Evolutionary conservation across 2,329 filamentous ascomycete genomes (phyloP).

Genomic region (Nannizziopsis arthrosporioides): DNA sequence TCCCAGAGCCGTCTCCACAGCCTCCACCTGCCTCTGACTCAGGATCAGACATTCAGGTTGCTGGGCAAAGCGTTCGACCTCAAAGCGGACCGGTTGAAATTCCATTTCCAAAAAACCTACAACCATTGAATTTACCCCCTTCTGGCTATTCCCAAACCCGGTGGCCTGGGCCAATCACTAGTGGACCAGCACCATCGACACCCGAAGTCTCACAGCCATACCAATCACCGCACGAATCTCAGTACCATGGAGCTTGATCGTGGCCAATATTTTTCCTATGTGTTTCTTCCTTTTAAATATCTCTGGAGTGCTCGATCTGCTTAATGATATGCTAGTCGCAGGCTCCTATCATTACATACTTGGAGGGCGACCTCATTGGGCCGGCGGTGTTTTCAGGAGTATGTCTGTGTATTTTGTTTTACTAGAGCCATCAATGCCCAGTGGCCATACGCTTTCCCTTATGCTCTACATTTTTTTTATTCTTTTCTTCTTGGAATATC

Average conservation of each 20-base stretch:
- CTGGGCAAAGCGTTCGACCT: constrained; percentile 11
- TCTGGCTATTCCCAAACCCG: background rate
- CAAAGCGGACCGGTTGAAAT: constrained; percentile 9
- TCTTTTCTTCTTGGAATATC: no score
- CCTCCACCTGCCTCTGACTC: constrained; percentile 5
- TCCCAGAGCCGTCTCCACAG: background rate
- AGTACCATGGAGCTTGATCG: background rate
- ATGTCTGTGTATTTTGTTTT: background rate
- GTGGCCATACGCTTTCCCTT: background rate
- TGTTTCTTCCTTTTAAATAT: background rate
- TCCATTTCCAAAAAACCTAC: constrained; percentile 2
- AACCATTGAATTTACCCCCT: constrained; percentile 3
- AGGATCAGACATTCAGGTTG: constrained; percentile 7
- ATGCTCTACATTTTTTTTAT: background rate
- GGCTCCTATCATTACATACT: background rate
- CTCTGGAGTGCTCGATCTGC: background rate
- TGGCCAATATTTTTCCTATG: background rate
- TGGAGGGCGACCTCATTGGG: constrained; percentile 10
- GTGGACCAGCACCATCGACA: background rate
- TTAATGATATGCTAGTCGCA: no score
- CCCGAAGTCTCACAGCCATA: background rate
- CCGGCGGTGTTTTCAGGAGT: constrained; percentile 1
- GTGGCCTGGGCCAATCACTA: background rate
- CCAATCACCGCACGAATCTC: background rate
- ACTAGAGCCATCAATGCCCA: no score